Evolutionary conservation across 257 asterid species (phyloP).

Genomic region (Haberlea rhodopensis): DNA sequence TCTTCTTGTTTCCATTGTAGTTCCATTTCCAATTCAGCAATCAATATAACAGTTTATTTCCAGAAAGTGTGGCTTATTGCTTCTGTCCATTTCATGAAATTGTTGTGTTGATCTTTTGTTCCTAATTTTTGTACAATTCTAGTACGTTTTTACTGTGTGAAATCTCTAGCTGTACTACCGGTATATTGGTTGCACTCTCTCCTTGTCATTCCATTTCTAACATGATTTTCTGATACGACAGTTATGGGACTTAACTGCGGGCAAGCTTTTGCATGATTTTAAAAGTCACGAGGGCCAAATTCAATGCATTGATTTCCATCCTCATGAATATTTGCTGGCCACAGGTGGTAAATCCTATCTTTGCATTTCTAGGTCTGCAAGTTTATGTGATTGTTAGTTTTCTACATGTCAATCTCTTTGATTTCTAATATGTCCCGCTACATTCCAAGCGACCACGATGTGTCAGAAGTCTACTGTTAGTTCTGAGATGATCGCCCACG

Average conservation of each 20-base stretch:
- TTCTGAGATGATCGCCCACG: conserved; percentile 1
- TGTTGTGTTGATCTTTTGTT: conserved; percentile 1
- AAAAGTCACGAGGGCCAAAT: conserved; percentile 92
- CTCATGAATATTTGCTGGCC: conserved; percentile 91
- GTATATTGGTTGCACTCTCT: conserved; percentile 14
- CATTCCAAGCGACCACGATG: too few relatives aligned
- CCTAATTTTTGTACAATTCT: background rate
- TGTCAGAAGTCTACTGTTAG: conserved; percentile 12
- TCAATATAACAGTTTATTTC: conserved; percentile 22
- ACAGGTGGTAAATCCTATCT: conserved; percentile 65
- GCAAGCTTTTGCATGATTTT: conserved; percentile 92
- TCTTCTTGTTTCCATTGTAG: too few relatives aligned
- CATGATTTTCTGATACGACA: conserved; percentile 36
- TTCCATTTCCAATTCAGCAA: too few relatives aligned
- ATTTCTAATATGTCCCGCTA: conserved; percentile 14
- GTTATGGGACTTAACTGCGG: conserved; percentile 99
- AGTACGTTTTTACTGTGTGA: conserved; percentile 10
- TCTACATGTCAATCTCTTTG: conserved; percentile 24
- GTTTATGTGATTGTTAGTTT: conserved; percentile 7
- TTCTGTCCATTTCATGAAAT: too few relatives aligned
- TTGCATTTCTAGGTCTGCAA: conserved; percentile 19
- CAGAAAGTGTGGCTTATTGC: too few relatives aligned
- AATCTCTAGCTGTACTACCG: conserved; percentile 17
- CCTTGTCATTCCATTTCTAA: conserved; percentile 30
- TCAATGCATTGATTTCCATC: conserved; percentile 95